Percentiles rank a stretch among this genome's conserved stretches.
Evolutionary conservation across 768 basidiomycete genomes (phyloP).

Genomic region (Ephemerocybe angulata): DNA sequence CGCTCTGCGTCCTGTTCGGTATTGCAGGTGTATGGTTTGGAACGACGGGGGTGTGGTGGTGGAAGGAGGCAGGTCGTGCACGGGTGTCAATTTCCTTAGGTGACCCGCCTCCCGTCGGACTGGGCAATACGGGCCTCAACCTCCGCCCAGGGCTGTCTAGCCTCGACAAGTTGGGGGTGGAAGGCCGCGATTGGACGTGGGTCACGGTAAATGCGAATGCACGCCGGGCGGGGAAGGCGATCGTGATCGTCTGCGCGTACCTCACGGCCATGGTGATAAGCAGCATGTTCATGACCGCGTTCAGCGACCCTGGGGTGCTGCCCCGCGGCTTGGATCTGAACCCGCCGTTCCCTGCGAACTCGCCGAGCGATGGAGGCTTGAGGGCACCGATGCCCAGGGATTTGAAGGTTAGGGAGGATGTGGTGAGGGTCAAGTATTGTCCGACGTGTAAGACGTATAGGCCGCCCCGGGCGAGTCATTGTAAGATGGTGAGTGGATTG

Average conservation of each 20-base stretch:
- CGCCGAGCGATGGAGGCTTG: slow-evolving; percentile 58
- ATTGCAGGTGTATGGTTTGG: slow-evolving; percentile 83
- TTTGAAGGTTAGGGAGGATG: slow-evolving; percentile 70
- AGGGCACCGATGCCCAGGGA: slow-evolving; percentile 75
- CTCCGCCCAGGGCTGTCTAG: not conserved
- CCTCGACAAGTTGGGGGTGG: not conserved
- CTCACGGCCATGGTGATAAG: slow-evolving; percentile 60
- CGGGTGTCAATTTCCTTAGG: slow-evolving; percentile 45
- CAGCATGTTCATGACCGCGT: slow-evolving; percentile 65
- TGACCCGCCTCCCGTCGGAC: not conserved
- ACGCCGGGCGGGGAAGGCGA: slow-evolving; percentile 4
- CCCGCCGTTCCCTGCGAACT: slow-evolving; percentile 67
- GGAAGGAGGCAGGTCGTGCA: slow-evolving; percentile 71
- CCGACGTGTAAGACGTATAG: slow-evolving; percentile 90
- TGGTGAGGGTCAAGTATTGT: slow-evolving; percentile 93
- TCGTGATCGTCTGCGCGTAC: slow-evolving; percentile 33
- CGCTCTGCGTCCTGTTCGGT: slow-evolving; percentile 56
- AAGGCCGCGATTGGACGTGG: not conserved
- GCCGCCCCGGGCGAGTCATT: slow-evolving; percentile 92
- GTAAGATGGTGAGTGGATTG: slow-evolving; percentile 69
- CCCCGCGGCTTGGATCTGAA: slow-evolving; percentile 84
- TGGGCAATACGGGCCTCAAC: slow-evolving; percentile 7
- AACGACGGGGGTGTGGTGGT: slow-evolving; percentile 87
- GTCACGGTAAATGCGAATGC: slow-evolving; percentile 1
- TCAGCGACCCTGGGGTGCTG: slow-evolving; percentile 83